A percentile compares a stretch with the other conserved stretches of the same genome.
phyloP scores from a whole-genome alignment of 495 filamentous ascomycete species.

The Apiosordaria backusii region DNA sequence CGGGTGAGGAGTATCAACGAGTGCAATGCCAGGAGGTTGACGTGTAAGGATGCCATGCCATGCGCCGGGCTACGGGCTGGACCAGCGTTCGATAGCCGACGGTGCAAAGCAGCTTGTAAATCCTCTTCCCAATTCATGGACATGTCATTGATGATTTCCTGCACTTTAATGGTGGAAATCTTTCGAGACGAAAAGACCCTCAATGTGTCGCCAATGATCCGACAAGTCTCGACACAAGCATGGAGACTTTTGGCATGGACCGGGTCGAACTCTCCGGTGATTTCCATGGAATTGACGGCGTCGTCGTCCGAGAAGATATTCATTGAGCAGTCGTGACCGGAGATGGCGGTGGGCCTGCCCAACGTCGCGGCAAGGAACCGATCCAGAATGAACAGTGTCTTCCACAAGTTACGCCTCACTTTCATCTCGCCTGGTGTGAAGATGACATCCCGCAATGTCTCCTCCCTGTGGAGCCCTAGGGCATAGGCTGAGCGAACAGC shows the following conservation, averaged over 20 bases:
- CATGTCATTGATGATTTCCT: constrained; percentile 58
- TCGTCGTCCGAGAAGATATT: constrained; percentile 40
- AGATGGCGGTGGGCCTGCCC: constrained; percentile 57
- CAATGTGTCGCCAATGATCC: constrained; percentile 63
- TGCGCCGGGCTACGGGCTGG: constrained; percentile 46
- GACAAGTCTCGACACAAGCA: constrained; percentile 54
- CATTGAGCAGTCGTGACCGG: constrained; percentile 56
- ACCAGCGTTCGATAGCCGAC: constrained; percentile 44
- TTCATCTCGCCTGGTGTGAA: constrained; percentile 44
- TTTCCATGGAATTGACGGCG: constrained; percentile 39
- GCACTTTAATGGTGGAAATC: constrained; percentile 62
- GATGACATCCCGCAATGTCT: constrained; percentile 49
- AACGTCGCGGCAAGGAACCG: constrained; percentile 57
- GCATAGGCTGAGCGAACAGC: constrained; percentile 59
- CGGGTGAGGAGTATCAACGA: constrained; percentile 69
- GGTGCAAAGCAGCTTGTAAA: constrained; percentile 45
- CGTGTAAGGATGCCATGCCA: constrained; percentile 62
- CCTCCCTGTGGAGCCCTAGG: constrained; percentile 58
- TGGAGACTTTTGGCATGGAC: constrained; percentile 44
- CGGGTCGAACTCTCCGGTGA: constrained; percentile 22
- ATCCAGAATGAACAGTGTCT: constrained; percentile 59
- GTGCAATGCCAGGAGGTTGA: constrained; percentile 68
- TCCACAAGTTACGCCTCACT: constrained; percentile 55
- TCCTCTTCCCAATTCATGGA: constrained; percentile 49
- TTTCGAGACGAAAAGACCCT: constrained; percentile 67